Base-by-base conservation (phyloP, 2,329 filamentous ascomycete genomes). In the Rugonectria rugulosa region DNA sequence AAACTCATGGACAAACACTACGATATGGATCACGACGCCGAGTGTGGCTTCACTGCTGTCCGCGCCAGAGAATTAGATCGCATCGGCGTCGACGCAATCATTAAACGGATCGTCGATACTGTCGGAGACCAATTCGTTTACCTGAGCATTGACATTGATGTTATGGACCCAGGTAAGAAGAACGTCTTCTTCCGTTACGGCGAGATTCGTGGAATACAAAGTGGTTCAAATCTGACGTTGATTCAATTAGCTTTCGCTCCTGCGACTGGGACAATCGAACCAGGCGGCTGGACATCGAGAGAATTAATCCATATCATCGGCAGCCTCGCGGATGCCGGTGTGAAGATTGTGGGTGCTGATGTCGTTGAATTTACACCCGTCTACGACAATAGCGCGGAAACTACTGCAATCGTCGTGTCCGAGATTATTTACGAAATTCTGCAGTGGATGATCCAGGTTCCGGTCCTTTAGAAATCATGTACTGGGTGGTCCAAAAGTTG, bases 391-490 rank as follows among this genome's bases (percentile, higher is more conserved):
- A 78, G 78, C 10, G 90, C 86, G 2, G 91, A 95, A 76, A 87
- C 86, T 61, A 96, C 91, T 24, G 89, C 89, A 14, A 75, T 95
- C 56, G 90, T 89, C 6, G 92, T 86, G 2, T 90, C 91, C 31
- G 91, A 96, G 79, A 83, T 95, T 29, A 89, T 85, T 1, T 95
- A 87, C 72, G 91, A 95, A 75, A 82, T 95, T n/a, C 73, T 96
- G 64, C 93, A 88, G 19, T 88, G 79, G 57, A 86, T 88, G 74
- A 85, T 87, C 2, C 86, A 82, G 72, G 49, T 52, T 4, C 49
- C 40, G 5, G 49, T 51, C 62, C 26, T 36, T 19, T 29, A 19
- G 14, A 9, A 32, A 17, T 34, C 6, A 34, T n/a, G 19, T 2
- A 11, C 29, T 36, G 38, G 32, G 5, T 6, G n/a, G n/a, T n/a